phyloP scores from a whole-genome alignment of 129 eudicot species.

The Saussurea involucrata region DNA sequence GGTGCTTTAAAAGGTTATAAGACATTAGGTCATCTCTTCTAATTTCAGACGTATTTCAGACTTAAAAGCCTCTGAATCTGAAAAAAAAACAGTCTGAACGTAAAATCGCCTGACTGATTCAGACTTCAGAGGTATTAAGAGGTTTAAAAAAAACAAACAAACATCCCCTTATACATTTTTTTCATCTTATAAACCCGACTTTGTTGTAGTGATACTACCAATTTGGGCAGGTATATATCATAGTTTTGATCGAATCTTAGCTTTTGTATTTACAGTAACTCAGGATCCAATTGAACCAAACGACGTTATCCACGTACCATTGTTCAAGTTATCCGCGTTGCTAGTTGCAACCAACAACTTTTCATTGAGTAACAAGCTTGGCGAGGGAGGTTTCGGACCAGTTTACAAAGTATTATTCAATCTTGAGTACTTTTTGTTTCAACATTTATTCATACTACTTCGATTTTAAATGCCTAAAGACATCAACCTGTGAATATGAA shows the following conservation, averaged over 20 bases:
- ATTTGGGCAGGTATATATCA: background rate
- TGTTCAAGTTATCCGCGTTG: slow-evolving; percentile 15
- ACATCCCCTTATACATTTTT: too few relatives aligned
- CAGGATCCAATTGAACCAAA: background rate
- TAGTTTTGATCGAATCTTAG: background rate
- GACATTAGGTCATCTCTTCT: too few relatives aligned
- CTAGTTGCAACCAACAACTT: slow-evolving; percentile 17
- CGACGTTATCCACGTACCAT: slow-evolving; percentile 8
- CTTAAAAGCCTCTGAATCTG: too few relatives aligned
- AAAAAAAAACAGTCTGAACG: too few relatives aligned
- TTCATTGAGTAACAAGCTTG: slow-evolving; percentile 8
- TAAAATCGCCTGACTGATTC: too few relatives aligned
- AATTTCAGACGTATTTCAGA: too few relatives aligned
- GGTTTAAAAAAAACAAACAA: too few relatives aligned
- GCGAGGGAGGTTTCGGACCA: slow-evolving; percentile 20
- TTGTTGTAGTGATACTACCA: background rate
- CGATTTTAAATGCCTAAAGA: background rate
- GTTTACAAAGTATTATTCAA: slow-evolving; percentile 19
- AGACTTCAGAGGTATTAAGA: too few relatives aligned
- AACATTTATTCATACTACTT: background rate
- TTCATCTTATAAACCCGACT: background rate
- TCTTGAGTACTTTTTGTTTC: background rate
- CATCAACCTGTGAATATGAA: background rate
- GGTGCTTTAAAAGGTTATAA: too few relatives aligned
- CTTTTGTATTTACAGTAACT: background rate